phyloP scores from a whole-genome alignment of 192 early-diverging fungal species.

The Phlyctochytrium planicorne region DNA sequence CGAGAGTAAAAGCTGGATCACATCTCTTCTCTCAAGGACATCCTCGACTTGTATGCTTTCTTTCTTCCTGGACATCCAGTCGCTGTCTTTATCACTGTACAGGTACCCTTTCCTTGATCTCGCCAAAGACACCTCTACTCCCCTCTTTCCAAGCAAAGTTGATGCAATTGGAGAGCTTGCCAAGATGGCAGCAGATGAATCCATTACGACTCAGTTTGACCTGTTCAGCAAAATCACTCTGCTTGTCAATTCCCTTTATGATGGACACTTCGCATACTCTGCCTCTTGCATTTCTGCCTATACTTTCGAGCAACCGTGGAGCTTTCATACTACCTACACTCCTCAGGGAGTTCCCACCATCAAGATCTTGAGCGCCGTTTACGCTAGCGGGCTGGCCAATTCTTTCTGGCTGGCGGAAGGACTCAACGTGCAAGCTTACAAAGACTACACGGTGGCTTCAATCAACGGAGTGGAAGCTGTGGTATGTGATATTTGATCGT shows the following conservation, averaged over 20 bases:
- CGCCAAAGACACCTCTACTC: background rate
- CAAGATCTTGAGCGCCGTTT: background rate
- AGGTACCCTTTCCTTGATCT: background rate
- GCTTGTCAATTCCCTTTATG: background rate
- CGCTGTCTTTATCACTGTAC: too few relatives aligned
- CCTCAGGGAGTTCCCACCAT: background rate
- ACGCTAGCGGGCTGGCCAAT: background rate
- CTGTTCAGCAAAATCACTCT: background rate
- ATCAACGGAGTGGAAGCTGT: conserved; percentile 2
- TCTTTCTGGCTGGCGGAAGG: too few relatives aligned
- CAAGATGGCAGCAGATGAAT: background rate
- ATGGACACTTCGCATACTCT: background rate
- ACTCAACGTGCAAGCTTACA: background rate
- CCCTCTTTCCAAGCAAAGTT: background rate
- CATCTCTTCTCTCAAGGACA: conserved; percentile 18
- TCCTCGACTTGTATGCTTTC: conserved; percentile 12
- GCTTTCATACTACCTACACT: background rate
- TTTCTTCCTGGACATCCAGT: too few relatives aligned
- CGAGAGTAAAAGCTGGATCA: conserved; percentile 12
- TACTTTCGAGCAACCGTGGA: background rate
- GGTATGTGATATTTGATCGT: too few relatives aligned
- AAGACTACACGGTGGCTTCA: background rate
- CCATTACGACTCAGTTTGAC: background rate
- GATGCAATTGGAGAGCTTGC: too few relatives aligned
- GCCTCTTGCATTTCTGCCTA: background rate